Percentiles rank a stretch among this genome's conserved stretches.
phyloP scores from a whole-genome alignment of 1,284 basidiomycete genomes.

The Leccinum pallidistipes region DNA sequence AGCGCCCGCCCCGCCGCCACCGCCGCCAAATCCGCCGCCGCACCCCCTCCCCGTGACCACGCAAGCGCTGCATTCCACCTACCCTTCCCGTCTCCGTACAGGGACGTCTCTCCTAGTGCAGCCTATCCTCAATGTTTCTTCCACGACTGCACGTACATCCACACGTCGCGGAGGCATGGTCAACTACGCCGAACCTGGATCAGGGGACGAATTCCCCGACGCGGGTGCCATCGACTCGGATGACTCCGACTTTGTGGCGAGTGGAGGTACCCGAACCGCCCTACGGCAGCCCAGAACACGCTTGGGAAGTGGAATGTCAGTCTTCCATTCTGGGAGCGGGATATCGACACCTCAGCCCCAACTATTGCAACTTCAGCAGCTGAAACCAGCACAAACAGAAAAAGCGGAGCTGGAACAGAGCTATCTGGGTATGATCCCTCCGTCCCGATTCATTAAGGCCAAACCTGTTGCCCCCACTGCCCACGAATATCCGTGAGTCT shows the following conservation, averaged over 20 bases:
- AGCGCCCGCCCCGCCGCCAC: constrained; percentile 21
- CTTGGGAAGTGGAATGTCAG: constrained; percentile 38
- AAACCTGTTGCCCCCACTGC: constrained; percentile 58
- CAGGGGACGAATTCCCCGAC: constrained; percentile 78
- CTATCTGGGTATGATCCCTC: constrained; percentile 87
- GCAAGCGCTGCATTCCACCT: constrained; percentile 84
- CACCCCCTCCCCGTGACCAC: constrained; percentile 55
- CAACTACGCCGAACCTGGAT: constrained; percentile 88
- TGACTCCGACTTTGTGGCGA: constrained; percentile 63
- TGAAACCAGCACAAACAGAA: constrained; percentile 34
- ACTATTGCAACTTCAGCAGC: constrained; percentile 27
- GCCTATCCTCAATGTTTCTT: constrained; percentile 60
- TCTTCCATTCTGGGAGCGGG: constrained; percentile 37
- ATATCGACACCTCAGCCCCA: constrained; percentile 36
- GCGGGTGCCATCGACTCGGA: constrained; percentile 77
- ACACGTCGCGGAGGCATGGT: constrained; percentile 66
- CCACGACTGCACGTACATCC: constrained; percentile 44
- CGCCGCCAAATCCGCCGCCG: constrained; percentile 46
- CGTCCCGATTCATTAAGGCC: constrained; percentile 73
- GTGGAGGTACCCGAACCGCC: constrained; percentile 49
- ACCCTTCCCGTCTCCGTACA: constrained; percentile 90
- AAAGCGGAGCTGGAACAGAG: constrained; percentile 77
- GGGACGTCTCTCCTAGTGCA: constrained; percentile 91
- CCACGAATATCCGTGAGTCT: constrained; percentile 69
- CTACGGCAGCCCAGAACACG: constrained; percentile 41